phyloP scores from a whole-genome alignment of 129 eudicot species.

The Arctium lappa region DNA sequence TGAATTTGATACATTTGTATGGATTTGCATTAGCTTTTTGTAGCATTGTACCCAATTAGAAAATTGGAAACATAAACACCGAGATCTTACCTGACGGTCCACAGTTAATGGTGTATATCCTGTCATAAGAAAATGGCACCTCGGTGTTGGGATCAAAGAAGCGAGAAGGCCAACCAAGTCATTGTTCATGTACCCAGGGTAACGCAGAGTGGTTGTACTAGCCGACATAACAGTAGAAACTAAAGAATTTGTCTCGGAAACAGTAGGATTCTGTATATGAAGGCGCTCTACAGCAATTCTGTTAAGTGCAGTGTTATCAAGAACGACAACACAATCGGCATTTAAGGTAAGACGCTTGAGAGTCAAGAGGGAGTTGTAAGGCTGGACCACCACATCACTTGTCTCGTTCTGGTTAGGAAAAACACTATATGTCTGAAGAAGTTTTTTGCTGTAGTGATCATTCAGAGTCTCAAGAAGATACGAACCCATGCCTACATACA shows the following conservation, averaged over 20 bases:
- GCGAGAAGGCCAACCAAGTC: slow-evolving; percentile 95
- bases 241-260: slow-evolving; percentile 77
- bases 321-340: slow-evolving; percentile 97
- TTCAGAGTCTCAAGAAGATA: slow-evolving; percentile 80
- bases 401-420: slow-evolving; percentile 86
- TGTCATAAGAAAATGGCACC: slow-evolving; percentile 92
- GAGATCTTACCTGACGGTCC: slow-evolving; percentile 75
- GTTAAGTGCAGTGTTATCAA: slow-evolving; percentile 90
- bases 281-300: slow-evolving; percentile 95
- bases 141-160: slow-evolving; percentile 90
- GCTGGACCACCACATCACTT: slow-evolving; percentile 97
- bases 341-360: slow-evolving; percentile 82
- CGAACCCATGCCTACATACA: slow-evolving; percentile 75
- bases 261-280: slow-evolving; percentile 79
- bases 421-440: slow-evolving; percentile 85
- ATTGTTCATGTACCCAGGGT: slow-evolving; percentile 95
- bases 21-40: neutral
- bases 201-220: slow-evolving; percentile 90
- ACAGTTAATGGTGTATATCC: slow-evolving; percentile 93
- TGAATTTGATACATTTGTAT: neutral
- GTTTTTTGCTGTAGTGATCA: slow-evolving; percentile 89
- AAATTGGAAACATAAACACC: neutral
- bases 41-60: neutral
- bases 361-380: slow-evolving; percentile 87
- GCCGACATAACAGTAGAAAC: slow-evolving; percentile 98